phyloP scores from a whole-genome alignment of 371 early-diverging fungal species.

The Syncephalastrum racemosum region DNA sequence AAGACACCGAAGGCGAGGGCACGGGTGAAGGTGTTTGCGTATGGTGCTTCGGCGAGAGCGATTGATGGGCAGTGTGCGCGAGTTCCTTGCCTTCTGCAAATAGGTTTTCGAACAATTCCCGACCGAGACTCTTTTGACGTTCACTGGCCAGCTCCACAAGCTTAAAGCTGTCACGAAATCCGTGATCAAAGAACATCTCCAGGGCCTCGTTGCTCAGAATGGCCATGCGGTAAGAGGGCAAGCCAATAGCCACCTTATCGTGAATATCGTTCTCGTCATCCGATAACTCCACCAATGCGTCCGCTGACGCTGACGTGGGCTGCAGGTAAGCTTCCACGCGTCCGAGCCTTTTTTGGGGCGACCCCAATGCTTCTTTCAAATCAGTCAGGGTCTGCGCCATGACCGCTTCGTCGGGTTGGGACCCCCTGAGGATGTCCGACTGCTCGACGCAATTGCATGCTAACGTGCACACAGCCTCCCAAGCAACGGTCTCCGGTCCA shows the following conservation, averaged over 20 bases:
- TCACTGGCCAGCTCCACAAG: conserved; percentile 59
- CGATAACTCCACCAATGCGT: background rate
- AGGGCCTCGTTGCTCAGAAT: conserved; percentile 67
- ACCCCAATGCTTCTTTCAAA: conserved; percentile 10
- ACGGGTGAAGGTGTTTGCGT: conserved; percentile 6
- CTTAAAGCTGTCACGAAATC: conserved; percentile 62
- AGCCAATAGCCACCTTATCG: conserved; percentile 22
- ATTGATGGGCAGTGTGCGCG: conserved; percentile 17
- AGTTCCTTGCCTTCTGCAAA: conserved; percentile 57
- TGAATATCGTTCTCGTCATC: background rate
- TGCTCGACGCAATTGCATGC: conserved; percentile 61
- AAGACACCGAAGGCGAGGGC: conserved; percentile 15
- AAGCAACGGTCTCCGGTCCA: conserved; percentile 52
- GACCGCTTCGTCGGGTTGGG: conserved; percentile 14
- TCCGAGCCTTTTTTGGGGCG: conserved; percentile 14
- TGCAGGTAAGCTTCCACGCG: conserved; percentile 11
- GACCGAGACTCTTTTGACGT: conserved; percentile 51
- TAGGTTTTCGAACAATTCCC: conserved; percentile 59
- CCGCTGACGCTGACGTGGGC: background rate
- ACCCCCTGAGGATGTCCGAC: conserved; percentile 39
- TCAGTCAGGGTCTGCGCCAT: conserved; percentile 12
- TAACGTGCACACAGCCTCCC: conserved; percentile 63
- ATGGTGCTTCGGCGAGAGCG: background rate
- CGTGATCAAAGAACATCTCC: conserved; percentile 69
- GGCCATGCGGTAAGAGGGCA: conserved; percentile 57